Percentiles rank a stretch among this genome's conserved stretches.
Conservation (phyloP, 1,284 basidiomycete genomes). For the Pascua sp. region DNA sequence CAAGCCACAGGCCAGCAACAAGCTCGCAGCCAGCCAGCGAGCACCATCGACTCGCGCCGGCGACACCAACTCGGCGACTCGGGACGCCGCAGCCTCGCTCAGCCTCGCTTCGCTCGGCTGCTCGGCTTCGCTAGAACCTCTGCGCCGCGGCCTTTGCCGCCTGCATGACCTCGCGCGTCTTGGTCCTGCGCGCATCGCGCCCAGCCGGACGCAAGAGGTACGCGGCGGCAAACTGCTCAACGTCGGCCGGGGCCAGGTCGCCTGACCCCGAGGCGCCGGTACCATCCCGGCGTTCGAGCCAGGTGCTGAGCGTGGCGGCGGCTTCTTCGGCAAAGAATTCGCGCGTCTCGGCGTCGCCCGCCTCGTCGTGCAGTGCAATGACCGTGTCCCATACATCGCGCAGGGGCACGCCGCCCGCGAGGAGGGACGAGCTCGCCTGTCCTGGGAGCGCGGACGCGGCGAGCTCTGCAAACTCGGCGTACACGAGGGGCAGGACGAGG, state of each 20-base stretch:
- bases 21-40: too few species aligned
- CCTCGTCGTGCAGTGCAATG: conserved; percentile 33
- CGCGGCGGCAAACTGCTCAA: conserved; percentile 39
- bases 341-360: conserved; percentile 28
- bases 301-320: conserved; percentile 25
- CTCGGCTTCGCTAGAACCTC: conserved; percentile 23
- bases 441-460: conserved; percentile 26
- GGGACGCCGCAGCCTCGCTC: too few species aligned
- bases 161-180: conserved; percentile 32
- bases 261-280: background rate
- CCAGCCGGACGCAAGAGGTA: conserved; percentile 32
- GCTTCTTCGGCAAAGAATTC: conserved; percentile 45
- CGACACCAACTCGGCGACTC: too few species aligned
- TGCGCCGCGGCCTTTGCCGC: conserved; percentile 34
- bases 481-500: conserved; percentile 39
- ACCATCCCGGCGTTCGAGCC: conserved; percentile 16
- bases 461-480: conserved; percentile 10
- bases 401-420: conserved; percentile 37
- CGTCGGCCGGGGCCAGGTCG: conserved; percentile 24
- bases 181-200: conserved; percentile 20
- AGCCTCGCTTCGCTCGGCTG: too few species aligned
- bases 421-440: conserved; percentile 35
- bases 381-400: conserved; percentile 40
- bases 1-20: too few species aligned
- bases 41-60: too few species aligned